Conservation (phyloP, 306 rosid genomes). For the Cicer yamashitae region DNA sequence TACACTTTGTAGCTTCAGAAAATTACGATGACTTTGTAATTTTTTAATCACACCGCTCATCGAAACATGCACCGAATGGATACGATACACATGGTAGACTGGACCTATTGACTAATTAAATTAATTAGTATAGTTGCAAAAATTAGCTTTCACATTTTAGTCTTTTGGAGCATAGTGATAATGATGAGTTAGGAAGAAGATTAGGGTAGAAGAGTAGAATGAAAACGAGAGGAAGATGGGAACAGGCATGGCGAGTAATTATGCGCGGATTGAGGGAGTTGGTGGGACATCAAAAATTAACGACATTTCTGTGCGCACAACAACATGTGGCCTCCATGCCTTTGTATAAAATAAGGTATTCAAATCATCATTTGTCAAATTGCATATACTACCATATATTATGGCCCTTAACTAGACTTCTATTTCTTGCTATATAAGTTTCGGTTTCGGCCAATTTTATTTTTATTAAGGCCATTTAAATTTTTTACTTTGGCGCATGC, state of each 20-base stretch:
- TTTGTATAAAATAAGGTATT: conserved; percentile 37
- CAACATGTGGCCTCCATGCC: conserved; percentile 58
- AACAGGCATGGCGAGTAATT: conserved; percentile 47
- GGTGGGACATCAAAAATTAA: conserved; percentile 61
- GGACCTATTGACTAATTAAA: not conserved
- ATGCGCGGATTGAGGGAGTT: conserved; percentile 84
- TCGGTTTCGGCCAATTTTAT: not conserved
- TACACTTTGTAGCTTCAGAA: too few species aligned
- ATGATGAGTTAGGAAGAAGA: not conserved
- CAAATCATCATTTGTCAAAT: not conserved
- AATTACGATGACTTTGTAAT: too few species aligned
- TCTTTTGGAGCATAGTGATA: not conserved
- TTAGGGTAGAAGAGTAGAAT: conserved; percentile 3
- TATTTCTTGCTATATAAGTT: not conserved
- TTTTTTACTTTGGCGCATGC: not conserved
- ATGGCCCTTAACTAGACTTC: not conserved
- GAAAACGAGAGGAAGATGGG: conserved; percentile 34
- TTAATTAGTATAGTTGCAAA: conserved; percentile 21
- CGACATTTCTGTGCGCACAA: conserved; percentile 44
- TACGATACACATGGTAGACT: not conserved
- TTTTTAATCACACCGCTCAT: too few species aligned
- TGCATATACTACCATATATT: not conserved
- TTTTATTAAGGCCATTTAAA: not conserved
- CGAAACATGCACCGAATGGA: too few species aligned
- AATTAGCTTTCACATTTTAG: conserved; percentile 28